A percentile compares a stretch with the other conserved stretches of the same genome.
These are phyloP conservation scores for Corniculantispora saksenae DNA, from an alignment of 2,329 filamentous ascomycete genomes.

Conservation along the genomic window DNA sequence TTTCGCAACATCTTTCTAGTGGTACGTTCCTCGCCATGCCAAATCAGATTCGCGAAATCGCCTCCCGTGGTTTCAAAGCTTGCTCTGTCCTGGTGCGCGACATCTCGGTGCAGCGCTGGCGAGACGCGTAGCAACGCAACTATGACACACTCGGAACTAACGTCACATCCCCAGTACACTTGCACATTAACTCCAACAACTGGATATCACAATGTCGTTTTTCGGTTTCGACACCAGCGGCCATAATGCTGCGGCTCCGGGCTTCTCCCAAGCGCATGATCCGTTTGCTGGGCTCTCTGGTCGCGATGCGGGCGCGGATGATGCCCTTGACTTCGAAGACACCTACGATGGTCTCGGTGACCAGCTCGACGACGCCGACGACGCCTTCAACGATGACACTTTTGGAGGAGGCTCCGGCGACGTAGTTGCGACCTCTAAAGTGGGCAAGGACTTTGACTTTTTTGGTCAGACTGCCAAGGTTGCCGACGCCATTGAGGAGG, in stretches of 20 bases:
- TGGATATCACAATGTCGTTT: conserved; percentile 70
- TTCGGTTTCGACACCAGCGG: conserved; percentile 77
- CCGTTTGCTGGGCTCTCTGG: conserved; percentile 82
- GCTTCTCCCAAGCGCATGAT: conserved; percentile 81
- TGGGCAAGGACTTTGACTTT: conserved; percentile 96
- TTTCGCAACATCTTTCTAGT: conserved; percentile 40
- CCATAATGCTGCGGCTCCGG: conserved; percentile 69
- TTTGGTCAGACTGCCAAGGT: conserved; percentile 90
- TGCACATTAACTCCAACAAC: conserved; percentile 24
- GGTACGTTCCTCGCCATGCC: conserved; percentile 34
- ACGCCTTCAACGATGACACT: conserved; percentile 96
- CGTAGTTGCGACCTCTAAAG: conserved; percentile 46
- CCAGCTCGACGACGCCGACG: conserved; percentile 85
- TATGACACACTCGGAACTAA: neutral
- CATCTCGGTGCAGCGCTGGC: neutral
- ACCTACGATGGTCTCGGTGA: conserved; percentile 95
- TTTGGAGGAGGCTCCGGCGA: conserved; percentile 59
- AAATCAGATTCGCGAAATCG: too few species aligned
- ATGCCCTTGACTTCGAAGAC: conserved; percentile 81
- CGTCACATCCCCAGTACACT: neutral
- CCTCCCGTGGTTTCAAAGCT: neutral
- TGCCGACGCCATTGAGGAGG: conserved; percentile 82
- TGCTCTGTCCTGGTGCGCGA: neutral
- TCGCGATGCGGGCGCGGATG: conserved; percentile 48
- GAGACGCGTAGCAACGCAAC: neutral